Evolutionary conservation across 257 asterid genomes (phyloP).

Genomic region (Fraxinus anomala): DNA sequence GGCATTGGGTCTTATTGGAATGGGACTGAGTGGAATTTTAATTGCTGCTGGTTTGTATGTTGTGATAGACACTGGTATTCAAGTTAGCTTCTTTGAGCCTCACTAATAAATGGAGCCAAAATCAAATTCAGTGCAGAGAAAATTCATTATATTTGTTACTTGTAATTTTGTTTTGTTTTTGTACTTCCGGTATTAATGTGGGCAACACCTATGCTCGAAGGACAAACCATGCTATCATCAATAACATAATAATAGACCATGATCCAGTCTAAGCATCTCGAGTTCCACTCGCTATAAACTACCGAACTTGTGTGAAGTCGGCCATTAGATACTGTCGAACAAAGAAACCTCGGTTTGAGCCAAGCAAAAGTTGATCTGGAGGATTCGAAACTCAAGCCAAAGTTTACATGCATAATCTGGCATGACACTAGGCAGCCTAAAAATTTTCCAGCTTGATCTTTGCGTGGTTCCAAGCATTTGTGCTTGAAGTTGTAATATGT

Average conservation of each 20-base stretch:
- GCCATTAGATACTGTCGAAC: neutral
- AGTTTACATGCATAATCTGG: neutral
- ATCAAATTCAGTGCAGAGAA: neutral
- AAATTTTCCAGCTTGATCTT: neutral
- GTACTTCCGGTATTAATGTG: neutral
- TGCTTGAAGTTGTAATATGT: too few species aligned
- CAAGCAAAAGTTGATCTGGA: neutral
- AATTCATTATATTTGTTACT: neutral
- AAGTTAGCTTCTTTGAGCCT: conserved; percentile 71
- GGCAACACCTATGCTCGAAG: too few species aligned
- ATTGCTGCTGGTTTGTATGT: conserved; percentile 66
- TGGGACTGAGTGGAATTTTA: conserved; percentile 54
- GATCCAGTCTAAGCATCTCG: too few species aligned
- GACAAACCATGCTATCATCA: neutral
- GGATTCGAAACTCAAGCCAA: neutral
- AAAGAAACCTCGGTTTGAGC: too few species aligned
- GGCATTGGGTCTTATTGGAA: conserved; percentile 66
- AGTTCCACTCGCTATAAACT: too few species aligned
- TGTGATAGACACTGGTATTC: conserved; percentile 61
- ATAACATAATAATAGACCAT: too few species aligned
- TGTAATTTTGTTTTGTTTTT: neutral
- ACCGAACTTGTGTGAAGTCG: too few species aligned
- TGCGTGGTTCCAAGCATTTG: neutral
- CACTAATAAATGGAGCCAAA: neutral
- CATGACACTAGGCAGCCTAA: neutral